Conservation (phyloP, 257 asterid genomes). For the Prunella vulgaris region DNA sequence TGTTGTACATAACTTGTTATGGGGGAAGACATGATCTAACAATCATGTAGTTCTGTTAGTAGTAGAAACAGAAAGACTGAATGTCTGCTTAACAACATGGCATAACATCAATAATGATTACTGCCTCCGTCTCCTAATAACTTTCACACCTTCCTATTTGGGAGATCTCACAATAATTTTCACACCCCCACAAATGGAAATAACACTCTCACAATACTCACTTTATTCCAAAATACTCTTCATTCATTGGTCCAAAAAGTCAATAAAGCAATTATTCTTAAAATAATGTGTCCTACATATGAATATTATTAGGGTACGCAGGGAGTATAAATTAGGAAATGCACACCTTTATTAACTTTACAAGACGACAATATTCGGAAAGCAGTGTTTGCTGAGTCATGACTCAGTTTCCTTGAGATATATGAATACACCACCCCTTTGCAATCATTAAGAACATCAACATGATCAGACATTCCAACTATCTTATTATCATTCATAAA, state of each 20-base stretch:
- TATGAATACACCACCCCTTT: conserved; percentile 78
- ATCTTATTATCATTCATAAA: conserved; percentile 44
- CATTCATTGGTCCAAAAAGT: no score
- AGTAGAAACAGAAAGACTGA: neutral
- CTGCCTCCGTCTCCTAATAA: no score
- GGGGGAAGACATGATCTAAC: neutral
- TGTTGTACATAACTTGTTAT: neutral
- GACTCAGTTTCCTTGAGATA: conserved; percentile 62
- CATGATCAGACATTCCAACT: conserved; percentile 35
- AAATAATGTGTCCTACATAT: no score
- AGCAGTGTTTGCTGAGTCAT: conserved; percentile 59
- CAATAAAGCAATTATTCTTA: no score
- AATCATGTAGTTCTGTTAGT: neutral
- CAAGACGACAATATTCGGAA: conserved; percentile 76
- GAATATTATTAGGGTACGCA: no score
- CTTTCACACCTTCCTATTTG: no score
- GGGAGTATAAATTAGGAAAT: neutral
- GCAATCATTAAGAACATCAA: conserved; percentile 59
- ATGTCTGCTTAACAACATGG: neutral
- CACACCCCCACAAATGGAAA: no score
- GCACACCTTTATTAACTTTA: conserved; percentile 73
- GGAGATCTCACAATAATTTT: no score
- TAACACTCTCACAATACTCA: no score
- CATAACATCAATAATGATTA: neutral
- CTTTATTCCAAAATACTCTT: no score